Evolutionary conservation across 2,329 filamentous ascomycete genomes (phyloP).

Genomic region (Lizonia empirigonia): DNA sequence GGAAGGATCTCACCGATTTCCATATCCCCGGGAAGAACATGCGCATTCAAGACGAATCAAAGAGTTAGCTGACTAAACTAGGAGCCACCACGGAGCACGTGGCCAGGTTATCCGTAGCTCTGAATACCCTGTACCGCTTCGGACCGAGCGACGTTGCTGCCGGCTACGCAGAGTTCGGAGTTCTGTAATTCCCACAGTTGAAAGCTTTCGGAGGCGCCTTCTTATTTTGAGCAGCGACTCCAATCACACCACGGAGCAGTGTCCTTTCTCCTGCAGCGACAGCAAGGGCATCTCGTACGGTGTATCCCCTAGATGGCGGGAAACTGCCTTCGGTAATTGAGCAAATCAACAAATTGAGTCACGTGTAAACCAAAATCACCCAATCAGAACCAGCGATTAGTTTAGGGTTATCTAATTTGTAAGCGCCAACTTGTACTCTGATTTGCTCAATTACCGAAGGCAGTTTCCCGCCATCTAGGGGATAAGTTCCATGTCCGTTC

Average conservation of each 20-base stretch:
- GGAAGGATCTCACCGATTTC: conserved; percentile 7
- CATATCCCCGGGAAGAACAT: neutral
- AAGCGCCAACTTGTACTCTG: no score
- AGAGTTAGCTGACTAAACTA: conserved; percentile 1
- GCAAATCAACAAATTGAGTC: no score
- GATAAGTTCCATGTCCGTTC: neutral
- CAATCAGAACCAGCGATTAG: no score
- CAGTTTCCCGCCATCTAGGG: no score
- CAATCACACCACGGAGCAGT: neutral
- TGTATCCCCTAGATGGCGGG: no score
- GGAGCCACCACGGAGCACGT: neutral
- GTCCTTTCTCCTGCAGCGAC: neutral
- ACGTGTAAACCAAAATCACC: no score
- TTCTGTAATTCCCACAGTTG: neutral
- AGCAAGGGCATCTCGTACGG: neutral
- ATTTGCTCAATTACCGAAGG: no score
- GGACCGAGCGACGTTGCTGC: neutral
- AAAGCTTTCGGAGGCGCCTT: neutral
- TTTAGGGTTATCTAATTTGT: no score
- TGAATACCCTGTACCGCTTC: neutral
- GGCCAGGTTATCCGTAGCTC: neutral
- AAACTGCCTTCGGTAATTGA: no score
- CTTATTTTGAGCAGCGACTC: neutral
- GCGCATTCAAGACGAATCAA: neutral
- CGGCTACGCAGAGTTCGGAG: neutral